A percentile compares a stretch with the other conserved stretches of the same genome.
These are phyloP conservation scores for Backusella circina DNA, from an alignment of 192 early-diverging fungal species.

Conservation along the genomic window DNA sequence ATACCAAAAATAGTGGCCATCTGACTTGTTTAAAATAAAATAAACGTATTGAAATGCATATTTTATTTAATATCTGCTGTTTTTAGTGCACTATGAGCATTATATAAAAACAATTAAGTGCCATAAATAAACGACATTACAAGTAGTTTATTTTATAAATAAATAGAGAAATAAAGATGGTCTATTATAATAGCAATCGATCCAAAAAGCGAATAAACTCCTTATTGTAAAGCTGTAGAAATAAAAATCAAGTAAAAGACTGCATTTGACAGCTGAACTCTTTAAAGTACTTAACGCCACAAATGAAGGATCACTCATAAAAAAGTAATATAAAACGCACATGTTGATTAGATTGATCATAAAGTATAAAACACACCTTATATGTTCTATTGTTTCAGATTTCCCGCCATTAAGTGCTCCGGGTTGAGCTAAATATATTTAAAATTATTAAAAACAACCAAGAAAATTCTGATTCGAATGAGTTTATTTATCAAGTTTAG, in stretches of 20 bases:
- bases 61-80: background rate
- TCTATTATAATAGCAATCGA: background rate
- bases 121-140: background rate
- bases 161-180: background rate
- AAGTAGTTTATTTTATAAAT: background rate
- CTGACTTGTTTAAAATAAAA: constrained; percentile 2
- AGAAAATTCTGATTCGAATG: background rate
- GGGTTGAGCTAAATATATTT: background rate
- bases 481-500: background rate
- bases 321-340: background rate
- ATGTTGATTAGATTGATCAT: background rate
- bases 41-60: background rate
- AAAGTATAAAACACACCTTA: background rate
- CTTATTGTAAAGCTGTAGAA: background rate
- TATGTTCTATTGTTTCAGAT: background rate
- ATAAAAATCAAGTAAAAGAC: background rate
- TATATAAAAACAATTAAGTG: background rate
- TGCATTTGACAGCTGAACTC: background rate
- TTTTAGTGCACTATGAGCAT: background rate
- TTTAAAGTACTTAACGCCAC: background rate
- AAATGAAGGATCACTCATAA: background rate
- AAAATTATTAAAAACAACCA: background rate
- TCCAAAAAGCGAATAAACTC: background rate
- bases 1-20: background rate
- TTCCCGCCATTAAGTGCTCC: background rate